A percentile compares a stretch with the other conserved stretches of the same genome.
Evolutionary conservation across 2,329 filamentous ascomycete genomes (phyloP).

Genomic region (Trichoderma sp.): DNA sequence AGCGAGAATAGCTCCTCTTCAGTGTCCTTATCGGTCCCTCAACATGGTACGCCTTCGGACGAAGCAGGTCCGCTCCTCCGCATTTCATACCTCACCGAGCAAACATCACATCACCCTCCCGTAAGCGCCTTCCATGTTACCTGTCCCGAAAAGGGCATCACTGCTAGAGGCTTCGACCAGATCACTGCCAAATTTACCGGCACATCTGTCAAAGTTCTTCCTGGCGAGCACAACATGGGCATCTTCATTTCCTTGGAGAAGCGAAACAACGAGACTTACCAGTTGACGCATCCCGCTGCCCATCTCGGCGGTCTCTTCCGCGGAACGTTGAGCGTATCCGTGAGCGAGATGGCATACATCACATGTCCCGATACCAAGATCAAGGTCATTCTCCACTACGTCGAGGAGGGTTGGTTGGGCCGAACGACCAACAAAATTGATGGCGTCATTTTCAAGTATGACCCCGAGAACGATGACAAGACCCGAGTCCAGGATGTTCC

Average conservation of each 20-base stretch:
- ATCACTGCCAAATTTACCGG: slow-evolving; percentile 97
- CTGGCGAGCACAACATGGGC: slow-evolving; percentile 89
- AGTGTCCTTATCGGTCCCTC: slow-evolving; percentile 51
- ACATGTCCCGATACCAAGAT: slow-evolving; percentile 86
- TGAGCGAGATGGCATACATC: slow-evolving; percentile 85
- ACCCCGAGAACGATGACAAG: slow-evolving; percentile 80
- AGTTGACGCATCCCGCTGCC: slow-evolving; percentile 91
- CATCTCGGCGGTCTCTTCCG: slow-evolving; percentile 85
- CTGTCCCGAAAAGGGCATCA: slow-evolving; percentile 86
- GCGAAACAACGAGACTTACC: slow-evolving; percentile 84
- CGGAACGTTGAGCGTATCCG: slow-evolving; percentile 83
- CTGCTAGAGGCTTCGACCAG: slow-evolving; percentile 89
- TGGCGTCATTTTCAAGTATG: slow-evolving; percentile 86
- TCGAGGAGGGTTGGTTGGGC: slow-evolving; percentile 93
- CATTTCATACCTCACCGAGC: slow-evolving; percentile 93
- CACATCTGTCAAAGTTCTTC: slow-evolving; percentile 85
- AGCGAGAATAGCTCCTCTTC: slow-evolving; percentile 47
- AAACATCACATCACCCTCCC: slow-evolving; percentile 95
- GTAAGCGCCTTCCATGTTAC: slow-evolving; percentile 94
- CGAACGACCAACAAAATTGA: slow-evolving; percentile 88
- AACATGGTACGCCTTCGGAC: slow-evolving; percentile 42
- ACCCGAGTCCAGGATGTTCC: slow-evolving; percentile 80
- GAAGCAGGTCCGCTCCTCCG: slow-evolving; percentile 55
- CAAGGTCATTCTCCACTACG: slow-evolving; percentile 88
- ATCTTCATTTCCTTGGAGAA: slow-evolving; percentile 88